phyloP scores from a whole-genome alignment of 2,329 filamentous ascomycete species.

The Tolypocladium amazonense region DNA sequence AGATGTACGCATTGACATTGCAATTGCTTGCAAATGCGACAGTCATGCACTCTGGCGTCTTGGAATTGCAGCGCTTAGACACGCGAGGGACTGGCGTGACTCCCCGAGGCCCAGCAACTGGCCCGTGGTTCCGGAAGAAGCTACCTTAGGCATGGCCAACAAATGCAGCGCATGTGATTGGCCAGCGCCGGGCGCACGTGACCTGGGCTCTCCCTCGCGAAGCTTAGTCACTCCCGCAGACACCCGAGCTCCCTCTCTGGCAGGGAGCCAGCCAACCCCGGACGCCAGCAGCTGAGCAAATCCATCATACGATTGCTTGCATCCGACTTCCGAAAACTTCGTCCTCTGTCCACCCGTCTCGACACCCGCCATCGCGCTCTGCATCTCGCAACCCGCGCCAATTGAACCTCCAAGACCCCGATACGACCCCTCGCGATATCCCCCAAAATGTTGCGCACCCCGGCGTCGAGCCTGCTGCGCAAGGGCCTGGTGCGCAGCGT shows the following conservation, averaged over 20 bases:
- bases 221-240: constrained; percentile 5
- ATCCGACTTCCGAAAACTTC: constrained; percentile 12
- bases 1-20: no score
- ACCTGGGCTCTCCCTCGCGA: not conserved
- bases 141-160: not conserved
- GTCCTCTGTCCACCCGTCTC: constrained; percentile 11
- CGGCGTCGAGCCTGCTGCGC: constrained; percentile 42
- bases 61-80: not conserved
- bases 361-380: constrained; percentile 2
- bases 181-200: not conserved
- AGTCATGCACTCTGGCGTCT: not conserved
- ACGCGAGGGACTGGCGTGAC: not conserved
- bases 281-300: constrained; percentile 3
- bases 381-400: constrained; percentile 15
- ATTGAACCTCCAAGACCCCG: constrained; percentile 18
- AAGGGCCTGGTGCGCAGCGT: constrained; percentile 31
- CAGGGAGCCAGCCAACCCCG: not conserved
- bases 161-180: not conserved
- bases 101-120: not conserved
- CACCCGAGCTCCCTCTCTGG: not conserved
- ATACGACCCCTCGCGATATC: constrained; percentile 8
- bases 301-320: constrained; percentile 21
- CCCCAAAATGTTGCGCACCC: constrained; percentile 43
- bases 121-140: not conserved
- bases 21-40: not conserved